Percentiles rank a stretch among this genome's conserved stretches.
Evolutionary conservation across 2,329 filamentous ascomycete genomes (phyloP).

Genomic region (Talaromyces sp.): DNA sequence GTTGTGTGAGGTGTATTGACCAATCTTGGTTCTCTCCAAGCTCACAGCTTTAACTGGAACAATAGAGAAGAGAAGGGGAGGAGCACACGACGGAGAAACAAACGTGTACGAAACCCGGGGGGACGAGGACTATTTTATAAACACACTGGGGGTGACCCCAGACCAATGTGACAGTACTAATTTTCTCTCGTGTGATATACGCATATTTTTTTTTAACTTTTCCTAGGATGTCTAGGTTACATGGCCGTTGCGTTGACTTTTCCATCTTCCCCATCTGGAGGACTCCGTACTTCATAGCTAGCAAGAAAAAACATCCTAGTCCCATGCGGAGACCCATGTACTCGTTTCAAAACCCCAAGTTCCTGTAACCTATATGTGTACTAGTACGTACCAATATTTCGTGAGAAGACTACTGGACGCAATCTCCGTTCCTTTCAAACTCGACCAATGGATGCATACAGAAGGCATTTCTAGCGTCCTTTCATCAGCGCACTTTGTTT

Average conservation of each 20-base stretch:
- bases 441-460: background rate
- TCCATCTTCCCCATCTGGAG: slow-evolving; percentile 12
- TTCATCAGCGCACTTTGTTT: background rate
- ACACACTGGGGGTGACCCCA: slow-evolving; percentile 1
- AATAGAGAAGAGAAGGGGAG: background rate
- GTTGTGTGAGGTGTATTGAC: slow-evolving; percentile 7
- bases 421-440: background rate
- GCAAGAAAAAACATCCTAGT: background rate
- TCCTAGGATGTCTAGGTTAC: slow-evolving; percentile 4
- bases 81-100: background rate
- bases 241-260: slow-evolving; percentile 1
- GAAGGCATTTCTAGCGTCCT: background rate
- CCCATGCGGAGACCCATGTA: slow-evolving; percentile 10
- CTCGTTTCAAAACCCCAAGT: slow-evolving; percentile 6
- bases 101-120: background rate
- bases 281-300: slow-evolving; percentile 11
- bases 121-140: slow-evolving; percentile 9
- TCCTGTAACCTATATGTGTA: background rate
- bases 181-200: background rate
- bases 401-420: background rate
- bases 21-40: slow-evolving; percentile 3
- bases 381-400: slow-evolving; percentile 2
- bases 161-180: background rate
- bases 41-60: slow-evolving; percentile 10
- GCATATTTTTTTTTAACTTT: slow-evolving; percentile 1